phyloP scores from a whole-genome alignment of 257 asterid genomes.

The Ajuga chamaepitys region DNA sequence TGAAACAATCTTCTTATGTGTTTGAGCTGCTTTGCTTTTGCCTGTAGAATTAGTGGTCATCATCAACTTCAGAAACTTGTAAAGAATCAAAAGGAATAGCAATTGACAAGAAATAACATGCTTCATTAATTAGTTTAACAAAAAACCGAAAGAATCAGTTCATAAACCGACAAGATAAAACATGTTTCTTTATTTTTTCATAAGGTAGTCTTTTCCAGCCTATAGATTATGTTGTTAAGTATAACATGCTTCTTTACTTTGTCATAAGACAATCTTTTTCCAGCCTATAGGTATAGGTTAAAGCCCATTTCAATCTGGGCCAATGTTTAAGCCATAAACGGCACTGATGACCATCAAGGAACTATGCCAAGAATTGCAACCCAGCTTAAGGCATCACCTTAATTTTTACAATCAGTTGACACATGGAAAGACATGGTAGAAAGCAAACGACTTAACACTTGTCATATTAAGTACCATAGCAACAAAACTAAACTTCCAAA shows the following conservation, averaged over 20 bases:
- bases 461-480: background rate
- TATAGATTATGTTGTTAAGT: too few relatives aligned
- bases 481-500: background rate
- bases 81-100: background rate
- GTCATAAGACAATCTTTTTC: too few relatives aligned
- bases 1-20: slow-evolving; percentile 64
- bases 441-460: background rate
- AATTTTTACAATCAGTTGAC: background rate
- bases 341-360: too few relatives aligned
- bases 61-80: slow-evolving; percentile 11
- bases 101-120: slow-evolving; percentile 7
- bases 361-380: too few relatives aligned
- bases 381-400: too few relatives aligned
- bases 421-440: background rate
- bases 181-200: too few relatives aligned
- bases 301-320: background rate
- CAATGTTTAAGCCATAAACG: background rate
- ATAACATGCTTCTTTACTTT: too few relatives aligned
- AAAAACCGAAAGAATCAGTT: background rate
- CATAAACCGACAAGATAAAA: too few relatives aligned
- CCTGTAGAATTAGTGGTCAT: slow-evolving; percentile 34
- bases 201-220: too few relatives aligned
- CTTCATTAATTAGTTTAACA: background rate
- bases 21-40: slow-evolving; percentile 79
- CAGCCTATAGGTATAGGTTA: background rate